These are phyloP conservation scores for Cyberlindnera saturnus DNA, from an alignment of 805 yeast species.

Conservation along the genomic window DNA sequence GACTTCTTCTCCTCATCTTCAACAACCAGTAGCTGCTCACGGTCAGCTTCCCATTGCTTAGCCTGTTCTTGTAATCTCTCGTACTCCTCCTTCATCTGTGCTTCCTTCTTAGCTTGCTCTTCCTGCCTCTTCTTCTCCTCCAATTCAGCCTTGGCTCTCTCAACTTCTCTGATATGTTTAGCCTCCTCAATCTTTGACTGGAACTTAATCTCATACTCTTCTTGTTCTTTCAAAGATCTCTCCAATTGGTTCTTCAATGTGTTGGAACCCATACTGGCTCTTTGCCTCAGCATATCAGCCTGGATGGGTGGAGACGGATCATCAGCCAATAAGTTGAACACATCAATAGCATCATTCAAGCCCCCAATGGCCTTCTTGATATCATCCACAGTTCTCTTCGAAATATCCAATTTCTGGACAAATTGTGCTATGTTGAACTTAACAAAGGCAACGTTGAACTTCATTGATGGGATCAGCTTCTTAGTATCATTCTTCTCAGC, in stretches of 20 bases:
- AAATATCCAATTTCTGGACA: conserved; percentile 53
- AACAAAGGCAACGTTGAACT: conserved; percentile 77
- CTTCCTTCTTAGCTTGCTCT: conserved; percentile 45
- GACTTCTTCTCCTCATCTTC: conserved; percentile 31
- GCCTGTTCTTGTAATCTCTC: conserved; percentile 50
- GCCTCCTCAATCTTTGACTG: conserved; percentile 69
- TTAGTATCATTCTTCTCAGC: conserved; percentile 25
- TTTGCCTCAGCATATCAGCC: conserved; percentile 69
- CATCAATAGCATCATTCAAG: conserved; percentile 54
- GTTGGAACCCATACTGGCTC: conserved; percentile 80
- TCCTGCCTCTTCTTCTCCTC: conserved; percentile 39
- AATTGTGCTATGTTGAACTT: conserved; percentile 85
- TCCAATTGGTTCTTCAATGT: conserved; percentile 70
- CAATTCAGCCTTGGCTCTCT: conserved; percentile 41
- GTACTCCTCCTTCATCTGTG: conserved; percentile 35
- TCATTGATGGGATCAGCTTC: conserved; percentile 40
- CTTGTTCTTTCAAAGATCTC: conserved; percentile 66
- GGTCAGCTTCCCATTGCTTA: conserved; percentile 49
- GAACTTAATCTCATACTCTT: conserved; percentile 52
- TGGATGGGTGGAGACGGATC: conserved; percentile 65
- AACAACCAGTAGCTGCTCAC: conserved; percentile 31
- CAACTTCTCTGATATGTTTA: conserved; percentile 43
- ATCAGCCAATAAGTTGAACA: conserved; percentile 54
- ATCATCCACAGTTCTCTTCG: conserved; percentile 56
- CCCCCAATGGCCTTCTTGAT: conserved; percentile 51